Conservation (phyloP, 768 basidiomycete genomes). For the Hortiboletus campestris region DNA sequence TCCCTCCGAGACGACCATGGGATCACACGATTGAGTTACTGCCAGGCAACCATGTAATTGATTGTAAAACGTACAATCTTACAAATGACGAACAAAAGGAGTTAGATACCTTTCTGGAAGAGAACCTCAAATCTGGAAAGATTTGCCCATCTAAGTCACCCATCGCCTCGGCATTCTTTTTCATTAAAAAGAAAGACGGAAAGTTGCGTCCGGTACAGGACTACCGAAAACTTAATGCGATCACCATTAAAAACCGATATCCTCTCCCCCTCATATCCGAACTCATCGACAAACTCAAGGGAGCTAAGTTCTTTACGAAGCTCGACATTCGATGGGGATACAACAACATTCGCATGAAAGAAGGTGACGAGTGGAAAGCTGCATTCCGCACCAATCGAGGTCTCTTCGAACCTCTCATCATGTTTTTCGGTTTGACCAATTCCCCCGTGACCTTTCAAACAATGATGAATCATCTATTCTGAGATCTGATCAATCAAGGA, state of each 20-base stretch:
- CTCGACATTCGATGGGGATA: slow-evolving; percentile 34
- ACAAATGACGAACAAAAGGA: background rate
- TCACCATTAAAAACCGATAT: background rate
- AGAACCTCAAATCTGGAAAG: background rate
- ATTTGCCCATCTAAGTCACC: background rate
- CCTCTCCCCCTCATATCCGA: background rate
- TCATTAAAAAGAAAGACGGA: background rate
- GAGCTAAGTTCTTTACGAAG: slow-evolving; percentile 25
- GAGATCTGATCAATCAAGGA: background rate
- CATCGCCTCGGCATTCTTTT: background rate
- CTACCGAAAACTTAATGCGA: background rate
- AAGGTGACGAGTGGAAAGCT: slow-evolving; percentile 33
- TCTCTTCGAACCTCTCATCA: background rate
- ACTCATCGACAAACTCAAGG: slow-evolving; percentile 22
- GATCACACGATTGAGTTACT: background rate
- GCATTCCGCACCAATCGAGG: slow-evolving; percentile 21
- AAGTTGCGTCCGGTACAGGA: background rate
- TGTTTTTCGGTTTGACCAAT: background rate
- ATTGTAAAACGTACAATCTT: background rate
- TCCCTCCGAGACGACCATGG: background rate
- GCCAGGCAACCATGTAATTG: background rate
- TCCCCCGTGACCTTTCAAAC: background rate
- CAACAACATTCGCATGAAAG: slow-evolving; percentile 29
- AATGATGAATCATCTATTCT: background rate
- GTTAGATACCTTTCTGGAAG: background rate